Base-by-base conservation (phyloP, 2,329 filamentous ascomycete species). In the Cercospora brassicicola region DNA sequence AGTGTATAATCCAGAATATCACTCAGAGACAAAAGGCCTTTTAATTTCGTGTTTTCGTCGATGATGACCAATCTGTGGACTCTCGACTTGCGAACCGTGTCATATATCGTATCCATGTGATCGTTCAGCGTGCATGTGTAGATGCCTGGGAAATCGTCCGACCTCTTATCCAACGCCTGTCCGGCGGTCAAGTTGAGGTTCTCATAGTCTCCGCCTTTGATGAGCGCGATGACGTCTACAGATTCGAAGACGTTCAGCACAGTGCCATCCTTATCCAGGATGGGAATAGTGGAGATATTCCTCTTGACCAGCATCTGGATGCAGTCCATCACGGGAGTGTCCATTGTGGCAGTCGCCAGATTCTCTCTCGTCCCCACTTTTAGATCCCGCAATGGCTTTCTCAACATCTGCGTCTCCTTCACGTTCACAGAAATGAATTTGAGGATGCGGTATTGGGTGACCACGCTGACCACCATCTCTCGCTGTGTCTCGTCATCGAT, bases 391-490 rank as follows among this genome's bases (percentile, higher is more conserved):
- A 99, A 85, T 9, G 93, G 90, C 82, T 96, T 97, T 78, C 92
- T 92, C 69, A 99, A 83, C 77, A 93, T 87, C 74, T 96, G 90
- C 4, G 94, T 97, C 78, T 96, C 91, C 74, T 90, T 89, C 48
- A 92, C 89, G 80, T 99, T 99, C 80, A 99, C 94, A 10, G 95
- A 94, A 70, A 99, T 96, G 79, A 99, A 99, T 79, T 99, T 99
- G 72, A 99, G 87, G 74, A 99, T 98, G 67, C 96, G 91, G 81
- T 99, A 99, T 80, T 99, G 95, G 0, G 95, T 99, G 67, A 99
- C 91, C 69, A 99, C 95, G 75, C 93, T 97, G 69, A 99, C 92
- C 18, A 99, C 93, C 82, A 94, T 95, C 77, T 95, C 90, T 71
- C 93, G 88, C 66, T 91, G 89, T 2, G 95, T 99, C 81, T 99